phyloP scores from a whole-genome alignment of 179 eudicot genomes.

The Drosera spatulata region DNA sequence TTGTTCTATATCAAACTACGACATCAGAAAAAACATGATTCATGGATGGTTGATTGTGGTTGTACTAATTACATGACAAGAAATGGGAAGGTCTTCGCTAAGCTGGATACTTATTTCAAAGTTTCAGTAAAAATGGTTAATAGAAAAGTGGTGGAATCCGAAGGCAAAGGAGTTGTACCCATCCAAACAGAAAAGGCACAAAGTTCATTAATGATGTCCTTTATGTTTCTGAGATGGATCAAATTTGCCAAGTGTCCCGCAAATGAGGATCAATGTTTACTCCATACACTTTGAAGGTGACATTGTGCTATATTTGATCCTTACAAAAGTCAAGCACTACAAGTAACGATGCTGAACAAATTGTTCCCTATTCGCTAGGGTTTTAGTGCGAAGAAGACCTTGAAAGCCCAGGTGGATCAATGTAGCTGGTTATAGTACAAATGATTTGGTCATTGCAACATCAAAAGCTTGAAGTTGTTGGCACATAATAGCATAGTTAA shows the following conservation, averaged over 20 bases:
- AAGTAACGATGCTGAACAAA: conserved; percentile 1
- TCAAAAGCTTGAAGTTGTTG: background rate
- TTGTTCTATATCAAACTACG: background rate
- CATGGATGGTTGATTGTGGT: conserved; percentile 9
- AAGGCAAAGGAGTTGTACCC: conserved; percentile 3
- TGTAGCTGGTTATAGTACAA: conserved; percentile 2
- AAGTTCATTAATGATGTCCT: conserved; percentile 3
- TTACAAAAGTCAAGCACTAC: background rate
- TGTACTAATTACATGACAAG: conserved; percentile 8
- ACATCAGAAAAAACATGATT: background rate
- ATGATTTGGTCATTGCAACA: conserved; percentile 1
- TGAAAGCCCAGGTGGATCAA: background rate
- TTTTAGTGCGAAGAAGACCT: background rate
- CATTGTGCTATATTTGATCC: background rate
- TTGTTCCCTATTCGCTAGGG: conserved; percentile 1
- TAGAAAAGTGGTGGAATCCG: conserved; percentile 1
- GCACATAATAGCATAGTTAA: conserved; percentile 4
- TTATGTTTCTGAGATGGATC: background rate
- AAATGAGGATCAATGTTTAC: conserved; percentile 7
- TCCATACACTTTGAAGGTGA: conserved; percentile 1
- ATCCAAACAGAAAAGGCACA: conserved; percentile 5
- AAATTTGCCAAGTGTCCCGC: conserved; percentile 6
- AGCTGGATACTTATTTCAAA: background rate
- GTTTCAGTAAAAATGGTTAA: conserved; percentile 5
- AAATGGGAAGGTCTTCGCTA: background rate